Base-by-base conservation (phyloP, 75 land plant species). In the Isoetes taiwanensis region DNA sequence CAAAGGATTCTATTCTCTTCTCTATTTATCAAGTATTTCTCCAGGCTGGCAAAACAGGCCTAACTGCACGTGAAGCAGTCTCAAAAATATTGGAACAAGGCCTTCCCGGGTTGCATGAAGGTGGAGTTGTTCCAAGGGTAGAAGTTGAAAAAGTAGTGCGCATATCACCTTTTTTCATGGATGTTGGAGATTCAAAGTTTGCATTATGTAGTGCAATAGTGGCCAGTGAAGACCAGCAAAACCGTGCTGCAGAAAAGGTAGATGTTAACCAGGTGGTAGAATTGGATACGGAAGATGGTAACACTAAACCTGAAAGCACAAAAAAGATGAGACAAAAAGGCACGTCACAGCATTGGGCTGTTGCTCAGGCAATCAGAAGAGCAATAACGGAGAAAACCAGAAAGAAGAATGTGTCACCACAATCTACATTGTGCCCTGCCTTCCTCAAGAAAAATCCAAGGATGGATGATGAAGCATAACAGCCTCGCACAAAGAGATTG, bases 111-210 rank as follows among this genome's bases (percentile, higher is more conserved):
- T 52, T 70, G 3, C 61, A 70, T 23, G 75, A 71, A 53, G 67
- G 64, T 29, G 67, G 56, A 3, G 67, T 69, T 30, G 50, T 62
- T 11, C 57, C 75, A 5, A 55, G 74, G 26, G 48, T 71, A 28
- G 42, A 64, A 30, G 74, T 70, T 16, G 67, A 30, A 12, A 74
- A 64, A 57, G 42, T 70, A 0, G 27, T 74, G 4, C 52, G 61
- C 27, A 74, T 27, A 3, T 70, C 73, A 21, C 76, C 76, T 14
- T 74, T 63, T 57, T 74, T 70, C 58, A 70, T 74, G 74, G 62
- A 64, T 11, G 67, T 74, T 35, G 76, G 59, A 41, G 76, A 64
- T 35, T 57, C 76, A n/a, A 69, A 54, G 30, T 72, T 61, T 32
- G 73, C 64, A 24, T 54, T 72, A 11, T 72, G 65, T 58, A 72